A percentile compares a stretch with the other conserved stretches of the same genome.
These are phyloP conservation scores for Hortiboletus campestris DNA, from an alignment of 768 basidiomycete genomes.

Conservation along the genomic window DNA sequence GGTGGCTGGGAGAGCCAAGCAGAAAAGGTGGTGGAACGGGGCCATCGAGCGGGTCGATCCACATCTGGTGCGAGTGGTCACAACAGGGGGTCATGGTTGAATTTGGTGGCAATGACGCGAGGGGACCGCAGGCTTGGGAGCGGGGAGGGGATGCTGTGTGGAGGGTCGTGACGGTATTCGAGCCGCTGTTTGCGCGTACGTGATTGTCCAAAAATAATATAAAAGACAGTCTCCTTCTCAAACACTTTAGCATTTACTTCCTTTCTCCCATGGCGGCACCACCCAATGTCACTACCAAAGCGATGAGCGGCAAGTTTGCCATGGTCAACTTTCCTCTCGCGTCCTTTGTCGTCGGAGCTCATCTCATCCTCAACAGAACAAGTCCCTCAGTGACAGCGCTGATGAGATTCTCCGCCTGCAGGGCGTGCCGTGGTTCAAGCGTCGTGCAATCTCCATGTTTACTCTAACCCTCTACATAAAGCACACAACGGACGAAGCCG, in stretches of 20 bases:
- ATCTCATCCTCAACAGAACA: conserved; percentile 49
- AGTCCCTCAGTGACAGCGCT: conserved; percentile 55
- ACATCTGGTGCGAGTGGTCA: conserved; percentile 94
- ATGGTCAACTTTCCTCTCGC: conserved; percentile 45
- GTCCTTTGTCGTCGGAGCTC: neutral
- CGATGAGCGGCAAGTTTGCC: conserved; percentile 59
- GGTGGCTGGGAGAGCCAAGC: conserved; percentile 76
- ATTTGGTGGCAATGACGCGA: conserved; percentile 74
- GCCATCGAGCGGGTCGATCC: conserved; percentile 79
- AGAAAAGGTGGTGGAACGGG: conserved; percentile 90
- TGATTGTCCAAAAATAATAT: neutral
- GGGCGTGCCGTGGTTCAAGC: conserved; percentile 70
- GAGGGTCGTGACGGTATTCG: conserved; percentile 70
- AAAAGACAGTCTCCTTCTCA: neutral
- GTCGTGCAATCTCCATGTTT: conserved; percentile 56
- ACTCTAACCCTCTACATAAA: conserved; percentile 60
- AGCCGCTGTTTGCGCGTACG: too few relatives aligned
- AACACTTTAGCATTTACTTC: neutral
- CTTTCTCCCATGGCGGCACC: conserved; percentile 59
- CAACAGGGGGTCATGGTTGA: conserved; percentile 81
- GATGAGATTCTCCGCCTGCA: conserved; percentile 68
- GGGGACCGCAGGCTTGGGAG: conserved; percentile 86
- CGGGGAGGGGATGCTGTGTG: conserved; percentile 78
- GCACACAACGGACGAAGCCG: conserved; percentile 60
- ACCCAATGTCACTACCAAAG: conserved; percentile 51